Evolutionary conservation across 2,329 filamentous ascomycete genomes (phyloP), one percentile per base, ranked within the genome.

Genomic region (Aureobasidium sp.): DNA sequence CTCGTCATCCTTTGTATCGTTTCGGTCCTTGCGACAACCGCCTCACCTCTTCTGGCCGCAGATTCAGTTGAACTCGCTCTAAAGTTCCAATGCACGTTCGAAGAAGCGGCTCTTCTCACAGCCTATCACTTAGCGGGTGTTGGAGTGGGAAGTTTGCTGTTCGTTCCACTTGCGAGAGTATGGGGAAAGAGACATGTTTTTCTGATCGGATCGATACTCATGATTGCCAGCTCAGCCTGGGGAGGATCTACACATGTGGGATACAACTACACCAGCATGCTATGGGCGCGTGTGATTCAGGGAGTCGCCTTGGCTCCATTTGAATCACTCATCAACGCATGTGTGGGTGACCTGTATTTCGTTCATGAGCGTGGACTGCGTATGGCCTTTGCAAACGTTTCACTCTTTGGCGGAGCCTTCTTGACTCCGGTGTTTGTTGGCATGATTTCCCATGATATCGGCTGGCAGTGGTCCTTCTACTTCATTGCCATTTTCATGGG

Each of bases 121-220:
- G 92, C 91, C 59, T 96, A 92, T 74, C 92, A 91, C 72, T 81
- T 97, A 22, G 83, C 92, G 31, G 93, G 91, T 22, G 89, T 91
- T 2, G 91, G 90, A 12, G 78, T 91, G 15, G 88, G 88, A 1
- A 91, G 90, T 56, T 85, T 94, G 72, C 80, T 97, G 66, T 92
- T 92, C 74, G 91, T 97, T 2, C 90, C 93, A 0, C 90, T 88
- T 0, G 91, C 90, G 22, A 85, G 92, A 62, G 87, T 97, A 65
- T 97, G 90, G 89, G 93, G 93, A 42, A 97, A 96, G 75, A 83
- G 92, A 44, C 93, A 97, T 77, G 77, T 91, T 17, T 97, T 96
- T 72, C 75, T 97, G 29, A 68, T 95, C 2, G 91, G 91, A 8
- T 86, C 87, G 49, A 66, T 89, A 52, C 80, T 96, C 62, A 81